Evolutionary conservation across 768 basidiomycete genomes (phyloP).

Genomic region (Ramaria rubella): DNA sequence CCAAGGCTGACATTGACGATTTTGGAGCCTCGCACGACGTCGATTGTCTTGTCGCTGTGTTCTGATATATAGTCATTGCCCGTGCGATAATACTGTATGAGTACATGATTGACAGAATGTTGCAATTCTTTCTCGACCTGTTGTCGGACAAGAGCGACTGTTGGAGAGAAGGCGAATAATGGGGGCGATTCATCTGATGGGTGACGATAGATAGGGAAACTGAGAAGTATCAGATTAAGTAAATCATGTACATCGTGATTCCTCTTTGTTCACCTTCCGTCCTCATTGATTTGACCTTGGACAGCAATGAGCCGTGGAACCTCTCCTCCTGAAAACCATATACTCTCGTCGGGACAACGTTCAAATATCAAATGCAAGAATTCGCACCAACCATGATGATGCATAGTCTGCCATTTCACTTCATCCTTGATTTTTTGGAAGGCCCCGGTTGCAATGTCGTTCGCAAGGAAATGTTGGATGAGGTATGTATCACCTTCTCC

Average conservation of each 20-base stretch:
- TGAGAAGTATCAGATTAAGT: constrained; percentile 29
- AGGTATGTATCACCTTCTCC: constrained; percentile 67
- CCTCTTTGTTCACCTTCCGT: constrained; percentile 44
- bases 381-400: constrained; percentile 63
- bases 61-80: constrained; percentile 82
- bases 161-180: constrained; percentile 59
- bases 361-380: constrained; percentile 1
- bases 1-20: constrained; percentile 81
- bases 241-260: constrained; percentile 21
- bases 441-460: constrained; percentile 45
- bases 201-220: constrained; percentile 76
- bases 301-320: constrained; percentile 62
- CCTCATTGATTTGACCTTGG: constrained; percentile 45
- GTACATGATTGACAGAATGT: constrained; percentile 76
- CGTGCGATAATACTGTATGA: constrained; percentile 74
- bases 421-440: constrained; percentile 57
- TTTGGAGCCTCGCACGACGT: constrained; percentile 63
- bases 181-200: constrained; percentile 75
- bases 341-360: no score
- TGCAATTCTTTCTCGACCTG: constrained; percentile 51
- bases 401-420: constrained; percentile 69
- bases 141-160: constrained; percentile 56
- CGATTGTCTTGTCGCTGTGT: constrained; percentile 83
- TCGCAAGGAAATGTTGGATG: constrained; percentile 50
- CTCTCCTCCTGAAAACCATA: constrained; percentile 53